These are phyloP conservation scores for Eimeria necatrix DNA, from an alignment of 169 alveolate species.

Conservation along the genomic window DNA sequence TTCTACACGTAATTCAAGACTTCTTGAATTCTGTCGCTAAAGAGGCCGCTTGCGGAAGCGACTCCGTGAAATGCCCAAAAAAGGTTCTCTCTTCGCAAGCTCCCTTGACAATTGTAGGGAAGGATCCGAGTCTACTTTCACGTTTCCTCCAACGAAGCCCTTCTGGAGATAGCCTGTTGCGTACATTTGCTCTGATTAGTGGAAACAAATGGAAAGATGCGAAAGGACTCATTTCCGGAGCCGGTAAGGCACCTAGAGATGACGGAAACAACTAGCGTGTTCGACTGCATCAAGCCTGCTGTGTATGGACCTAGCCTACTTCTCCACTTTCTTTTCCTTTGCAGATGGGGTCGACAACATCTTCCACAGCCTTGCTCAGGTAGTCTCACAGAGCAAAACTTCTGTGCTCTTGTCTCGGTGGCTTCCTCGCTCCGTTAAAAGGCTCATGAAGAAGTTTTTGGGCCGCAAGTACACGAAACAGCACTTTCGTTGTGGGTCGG, in stretches of 20 bases:
- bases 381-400: constrained; percentile 4
- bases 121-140: constrained; percentile 4
- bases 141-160: constrained; percentile 15
- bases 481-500: constrained; percentile 48
- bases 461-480: constrained; percentile 51
- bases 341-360: constrained; percentile 61
- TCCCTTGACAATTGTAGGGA: constrained; percentile 13
- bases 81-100: constrained; percentile 23
- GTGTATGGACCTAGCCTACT: not conserved
- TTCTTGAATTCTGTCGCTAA: constrained; percentile 6
- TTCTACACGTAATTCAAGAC: not conserved
- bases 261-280: not conserved
- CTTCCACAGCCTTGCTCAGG: not conserved
- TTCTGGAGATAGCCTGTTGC: constrained; percentile 26
- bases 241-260: not conserved
- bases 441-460: not conserved
- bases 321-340: not conserved
- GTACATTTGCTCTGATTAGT: constrained; percentile 16
- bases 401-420: constrained; percentile 67
- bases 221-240: not conserved
- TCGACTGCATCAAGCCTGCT: not conserved
- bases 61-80: constrained; percentile 40
- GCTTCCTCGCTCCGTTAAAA: constrained; percentile 48
- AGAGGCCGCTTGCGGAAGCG: constrained; percentile 48
- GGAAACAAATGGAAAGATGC: constrained; percentile 64